Conservation (phyloP, 2,329 filamentous ascomycete genomes). For the Monilinia fructigena region DNA sequence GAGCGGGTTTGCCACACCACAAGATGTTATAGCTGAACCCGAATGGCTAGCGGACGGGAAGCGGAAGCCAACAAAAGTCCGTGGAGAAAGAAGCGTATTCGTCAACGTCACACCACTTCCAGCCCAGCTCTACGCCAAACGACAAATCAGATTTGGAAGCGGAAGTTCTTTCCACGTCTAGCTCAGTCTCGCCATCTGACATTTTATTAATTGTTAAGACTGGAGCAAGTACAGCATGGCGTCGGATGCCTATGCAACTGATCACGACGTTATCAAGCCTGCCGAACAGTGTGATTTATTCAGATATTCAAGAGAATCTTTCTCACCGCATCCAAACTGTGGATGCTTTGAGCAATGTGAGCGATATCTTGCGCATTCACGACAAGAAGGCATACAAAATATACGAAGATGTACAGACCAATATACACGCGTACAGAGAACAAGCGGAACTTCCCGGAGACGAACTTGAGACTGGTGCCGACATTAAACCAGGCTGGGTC, state of each 20-base stretch:
- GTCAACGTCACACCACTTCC: not conserved
- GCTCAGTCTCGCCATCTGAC: slow-evolving; percentile 20
- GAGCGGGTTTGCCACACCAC: not conserved
- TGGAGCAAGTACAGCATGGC: slow-evolving; percentile 22
- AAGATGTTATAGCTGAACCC: not conserved
- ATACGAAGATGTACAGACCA: slow-evolving; percentile 13
- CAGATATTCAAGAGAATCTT: slow-evolving; percentile 11
- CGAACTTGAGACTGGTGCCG: slow-evolving; percentile 14
- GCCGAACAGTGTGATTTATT: slow-evolving; percentile 5
- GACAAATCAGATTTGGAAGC: not conserved
- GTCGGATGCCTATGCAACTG: slow-evolving; percentile 25
- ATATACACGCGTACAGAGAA: slow-evolving; percentile 20
- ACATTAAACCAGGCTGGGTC: slow-evolving; percentile 19
- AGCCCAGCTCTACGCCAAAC: not conserved
- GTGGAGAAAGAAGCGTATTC: slow-evolving; percentile 10
- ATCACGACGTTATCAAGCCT: slow-evolving; percentile 17
- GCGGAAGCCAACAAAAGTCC: not conserved
- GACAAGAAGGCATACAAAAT: slow-evolving; percentile 16
- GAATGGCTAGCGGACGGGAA: not conserved
- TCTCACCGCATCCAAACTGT: not conserved
- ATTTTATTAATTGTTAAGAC: slow-evolving; percentile 26
- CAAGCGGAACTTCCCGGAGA: slow-evolving; percentile 23
- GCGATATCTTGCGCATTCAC: slow-evolving; percentile 9
- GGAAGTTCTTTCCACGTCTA: not conserved
- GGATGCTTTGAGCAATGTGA: slow-evolving; percentile 22